Conservation (phyloP, 805 yeast genomes). For the Candida ortonii region DNA sequence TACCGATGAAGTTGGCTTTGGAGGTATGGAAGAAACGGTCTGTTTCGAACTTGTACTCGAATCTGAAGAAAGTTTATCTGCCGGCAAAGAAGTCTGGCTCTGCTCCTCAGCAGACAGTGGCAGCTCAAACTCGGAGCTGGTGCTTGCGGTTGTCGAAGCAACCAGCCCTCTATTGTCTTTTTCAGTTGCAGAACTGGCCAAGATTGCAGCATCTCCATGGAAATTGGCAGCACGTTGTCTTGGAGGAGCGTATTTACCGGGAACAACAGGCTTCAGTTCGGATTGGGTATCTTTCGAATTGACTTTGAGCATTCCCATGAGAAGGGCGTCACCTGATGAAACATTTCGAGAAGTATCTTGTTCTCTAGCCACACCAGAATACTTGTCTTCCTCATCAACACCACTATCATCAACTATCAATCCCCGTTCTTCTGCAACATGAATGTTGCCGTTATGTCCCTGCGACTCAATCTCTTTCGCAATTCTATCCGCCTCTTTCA, state of each 20-base stretch:
- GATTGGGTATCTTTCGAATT: constrained; percentile 18
- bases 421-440: constrained; percentile 92
- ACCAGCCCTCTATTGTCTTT: constrained; percentile 3
- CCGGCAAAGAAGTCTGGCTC: constrained; percentile 2
- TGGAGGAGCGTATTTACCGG: constrained; percentile 54
- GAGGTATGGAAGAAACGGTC: constrained; percentile 6
- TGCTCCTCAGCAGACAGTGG: constrained; percentile 1
- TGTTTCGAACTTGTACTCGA: too few species aligned
- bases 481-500: constrained; percentile 68
- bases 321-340: constrained; percentile 24
- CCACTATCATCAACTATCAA: constrained; percentile 74
- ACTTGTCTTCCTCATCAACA: constrained; percentile 92
- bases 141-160: not conserved
- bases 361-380: constrained; percentile 83
- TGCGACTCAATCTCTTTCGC: constrained; percentile 82
- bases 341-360: constrained; percentile 1
- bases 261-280: constrained; percentile 25
- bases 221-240: constrained; percentile 49
- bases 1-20: constrained; percentile 21
- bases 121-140: not conserved
- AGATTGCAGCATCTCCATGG: constrained; percentile 65
- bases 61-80: too few species aligned
- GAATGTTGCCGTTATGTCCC: constrained; percentile 62
- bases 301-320: constrained; percentile 29
- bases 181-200: constrained; percentile 47